These are phyloP conservation scores for Candida andamanensis DNA, from an alignment of 805 yeast genomes.

Conservation along the genomic window DNA sequence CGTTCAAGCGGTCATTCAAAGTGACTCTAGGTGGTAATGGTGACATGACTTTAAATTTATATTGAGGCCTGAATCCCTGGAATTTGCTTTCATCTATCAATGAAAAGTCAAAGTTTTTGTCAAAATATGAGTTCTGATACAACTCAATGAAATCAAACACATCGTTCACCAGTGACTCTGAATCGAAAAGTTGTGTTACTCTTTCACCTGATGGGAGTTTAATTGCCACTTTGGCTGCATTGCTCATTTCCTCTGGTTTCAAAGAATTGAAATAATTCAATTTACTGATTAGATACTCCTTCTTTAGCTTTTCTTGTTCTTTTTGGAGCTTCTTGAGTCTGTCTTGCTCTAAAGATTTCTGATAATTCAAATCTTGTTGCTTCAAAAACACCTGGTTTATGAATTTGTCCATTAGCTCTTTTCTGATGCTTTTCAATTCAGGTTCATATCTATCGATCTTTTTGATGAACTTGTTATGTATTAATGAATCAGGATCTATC, in stretches of 20 bases:
- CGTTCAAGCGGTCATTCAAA: constrained; percentile 22
- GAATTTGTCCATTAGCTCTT: constrained; percentile 58
- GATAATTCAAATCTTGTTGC: constrained; percentile 76
- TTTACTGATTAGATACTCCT: constrained; percentile 31
- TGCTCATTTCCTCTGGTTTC: constrained; percentile 10
- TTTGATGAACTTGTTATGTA: constrained; percentile 36
- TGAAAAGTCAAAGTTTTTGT: constrained; percentile 15
- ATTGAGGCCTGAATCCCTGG: constrained; percentile 19
- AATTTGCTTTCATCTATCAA: constrained; percentile 22
- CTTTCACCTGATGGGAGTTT: constrained; percentile 63
- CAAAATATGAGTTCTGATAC: constrained; percentile 37
- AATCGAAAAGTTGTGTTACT: constrained; percentile 31
- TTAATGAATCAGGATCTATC: constrained; percentile 24
- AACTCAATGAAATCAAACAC: constrained; percentile 33
- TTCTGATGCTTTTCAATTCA: constrained; percentile 52
- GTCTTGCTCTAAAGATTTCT: constrained; percentile 65
- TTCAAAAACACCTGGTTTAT: constrained; percentile 52
- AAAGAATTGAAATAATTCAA: constrained; percentile 19
- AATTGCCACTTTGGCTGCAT: constrained; percentile 60
- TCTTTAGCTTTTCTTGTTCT: constrained; percentile 25
- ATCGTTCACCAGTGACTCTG: constrained; percentile 22
- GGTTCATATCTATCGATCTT: constrained; percentile 57
- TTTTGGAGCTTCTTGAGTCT: constrained; percentile 40
- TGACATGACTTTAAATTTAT: constrained; percentile 27
- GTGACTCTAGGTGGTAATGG: constrained; percentile 35